A percentile compares a stretch with the other conserved stretches of the same genome.
Conservation (phyloP, 371 early-diverging fungal genomes). For the Mucor lusitanicus region DNA sequence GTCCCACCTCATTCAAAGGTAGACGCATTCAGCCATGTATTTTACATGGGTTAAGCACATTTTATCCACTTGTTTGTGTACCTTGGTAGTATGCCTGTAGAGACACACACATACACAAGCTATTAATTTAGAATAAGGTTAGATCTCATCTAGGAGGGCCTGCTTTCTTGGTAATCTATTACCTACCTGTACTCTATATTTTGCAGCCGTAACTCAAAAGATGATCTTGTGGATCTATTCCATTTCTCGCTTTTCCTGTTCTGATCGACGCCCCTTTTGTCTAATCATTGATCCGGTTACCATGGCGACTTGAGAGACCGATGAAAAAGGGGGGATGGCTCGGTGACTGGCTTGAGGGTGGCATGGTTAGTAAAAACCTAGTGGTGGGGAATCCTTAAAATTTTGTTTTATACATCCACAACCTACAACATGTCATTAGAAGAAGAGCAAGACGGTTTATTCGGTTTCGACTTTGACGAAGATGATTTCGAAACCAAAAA, state of each 20-base stretch:
- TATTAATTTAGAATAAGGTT: background rate
- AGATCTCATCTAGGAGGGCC: background rate
- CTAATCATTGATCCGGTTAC: background rate
- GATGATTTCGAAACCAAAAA: conserved; percentile 43
- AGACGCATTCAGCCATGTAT: background rate
- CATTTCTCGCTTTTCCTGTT: background rate
- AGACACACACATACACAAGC: background rate
- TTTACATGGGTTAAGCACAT: background rate
- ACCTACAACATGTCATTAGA: conserved; percentile 9
- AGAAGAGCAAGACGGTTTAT: conserved; percentile 13
- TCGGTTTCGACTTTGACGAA: conserved; percentile 48
- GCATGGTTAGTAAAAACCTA: background rate
- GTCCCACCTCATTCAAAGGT: background rate
- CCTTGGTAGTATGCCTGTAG: background rate
- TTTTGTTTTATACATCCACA: background rate
- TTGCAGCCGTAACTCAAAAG: background rate
- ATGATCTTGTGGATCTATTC: background rate
- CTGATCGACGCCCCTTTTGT: background rate
- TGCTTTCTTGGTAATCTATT: background rate
- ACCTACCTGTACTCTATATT: background rate
- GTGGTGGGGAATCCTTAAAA: background rate
- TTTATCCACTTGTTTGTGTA: background rate
- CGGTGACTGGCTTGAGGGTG: background rate
- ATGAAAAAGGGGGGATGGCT: too few relatives aligned
- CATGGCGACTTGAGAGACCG: background rate